Conservation (phyloP, 352 stramenopile genomes). For the Globisporangium abappressorium region DNA sequence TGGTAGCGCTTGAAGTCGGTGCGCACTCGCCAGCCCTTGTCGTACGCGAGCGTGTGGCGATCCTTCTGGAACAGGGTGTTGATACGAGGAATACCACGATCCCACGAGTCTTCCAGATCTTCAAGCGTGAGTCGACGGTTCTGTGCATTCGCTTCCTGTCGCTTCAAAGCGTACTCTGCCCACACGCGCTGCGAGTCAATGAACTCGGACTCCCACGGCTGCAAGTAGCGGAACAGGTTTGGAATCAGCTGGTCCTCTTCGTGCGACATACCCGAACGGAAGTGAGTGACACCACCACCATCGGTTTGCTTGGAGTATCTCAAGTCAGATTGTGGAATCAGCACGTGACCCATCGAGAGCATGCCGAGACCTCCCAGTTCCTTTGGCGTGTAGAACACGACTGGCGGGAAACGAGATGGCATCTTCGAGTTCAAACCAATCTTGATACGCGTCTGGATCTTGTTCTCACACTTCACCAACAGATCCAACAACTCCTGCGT, state of each 20-base stretch:
- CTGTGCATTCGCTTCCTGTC: conserved; percentile 98
- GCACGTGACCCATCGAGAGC: conserved; percentile 99
- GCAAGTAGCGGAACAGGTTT: conserved; percentile 99
- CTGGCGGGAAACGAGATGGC: conserved; percentile 97
- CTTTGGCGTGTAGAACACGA: conserved; percentile 99
- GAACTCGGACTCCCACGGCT: conserved; percentile 98
- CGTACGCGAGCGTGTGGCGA: conserved; percentile 99
- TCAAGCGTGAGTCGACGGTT: conserved; percentile 98
- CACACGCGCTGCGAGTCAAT: conserved; percentile 99
- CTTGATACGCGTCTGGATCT: conserved; percentile 99
- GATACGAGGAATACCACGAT: conserved; percentile 97
- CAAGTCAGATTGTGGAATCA: conserved; percentile 99
- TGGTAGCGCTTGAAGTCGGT: conserved; percentile 99
- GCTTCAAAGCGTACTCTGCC: conserved; percentile 99
- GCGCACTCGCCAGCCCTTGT: conserved; percentile 98
- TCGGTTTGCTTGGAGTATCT: conserved; percentile 99
- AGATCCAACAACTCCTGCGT: conserved; percentile 99
- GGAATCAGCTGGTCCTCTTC: conserved; percentile 99
- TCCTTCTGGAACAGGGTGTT: conserved; percentile 98
- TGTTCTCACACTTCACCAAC: conserved; percentile 99
- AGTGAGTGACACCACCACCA: conserved; percentile 97
- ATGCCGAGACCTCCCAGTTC: conserved; percentile 99
- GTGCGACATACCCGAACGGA: conserved; percentile 95
- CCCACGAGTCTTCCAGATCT: conserved; percentile 99
- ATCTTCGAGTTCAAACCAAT: conserved; percentile 99